phyloP scores from a whole-genome alignment of 768 basidiomycete species.

The Lactifluus pinguis region DNA sequence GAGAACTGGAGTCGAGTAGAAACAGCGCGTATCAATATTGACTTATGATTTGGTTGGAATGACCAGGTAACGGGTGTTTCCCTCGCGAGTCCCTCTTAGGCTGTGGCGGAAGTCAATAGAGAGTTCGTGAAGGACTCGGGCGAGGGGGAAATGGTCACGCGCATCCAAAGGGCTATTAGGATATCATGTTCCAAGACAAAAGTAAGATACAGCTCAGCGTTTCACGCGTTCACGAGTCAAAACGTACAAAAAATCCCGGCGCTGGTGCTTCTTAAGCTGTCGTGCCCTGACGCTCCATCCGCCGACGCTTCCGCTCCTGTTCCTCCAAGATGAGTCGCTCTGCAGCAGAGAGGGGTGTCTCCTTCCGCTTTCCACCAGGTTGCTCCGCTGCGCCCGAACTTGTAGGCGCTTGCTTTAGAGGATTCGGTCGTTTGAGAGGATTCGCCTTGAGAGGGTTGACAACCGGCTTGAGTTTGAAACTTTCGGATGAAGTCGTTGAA shows the following conservation, averaged over 20 bases:
- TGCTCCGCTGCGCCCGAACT: constrained; percentile 30
- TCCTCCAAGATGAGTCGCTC: constrained; percentile 86
- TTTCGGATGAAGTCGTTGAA: constrained; percentile 28
- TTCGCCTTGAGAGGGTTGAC: constrained; percentile 58
- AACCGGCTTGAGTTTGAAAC: constrained; percentile 46
- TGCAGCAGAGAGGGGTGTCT: constrained; percentile 61
- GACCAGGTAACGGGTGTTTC: too few relatives aligned
- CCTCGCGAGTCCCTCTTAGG: too few relatives aligned
- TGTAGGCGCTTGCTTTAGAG: constrained; percentile 49
- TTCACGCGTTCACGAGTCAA: neutral
- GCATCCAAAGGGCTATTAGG: neutral
- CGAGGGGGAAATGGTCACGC: neutral
- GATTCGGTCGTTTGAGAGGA: constrained; percentile 65
- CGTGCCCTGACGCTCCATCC: constrained; percentile 48
- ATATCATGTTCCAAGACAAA: neutral
- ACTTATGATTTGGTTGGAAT: too few relatives aligned
- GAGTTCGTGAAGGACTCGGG: neutral
- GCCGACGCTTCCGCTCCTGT: constrained; percentile 77
- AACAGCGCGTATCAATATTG: too few relatives aligned
- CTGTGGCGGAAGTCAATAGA: too few relatives aligned
- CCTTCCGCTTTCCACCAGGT: constrained; percentile 52
- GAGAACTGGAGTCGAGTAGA: too few relatives aligned
- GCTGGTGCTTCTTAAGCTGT: neutral
- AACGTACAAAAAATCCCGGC: constrained; percentile 7
- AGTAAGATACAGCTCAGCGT: neutral